Conservation (phyloP, 2,329 filamentous ascomycete genomes). For the Cladosporium phlei region DNA sequence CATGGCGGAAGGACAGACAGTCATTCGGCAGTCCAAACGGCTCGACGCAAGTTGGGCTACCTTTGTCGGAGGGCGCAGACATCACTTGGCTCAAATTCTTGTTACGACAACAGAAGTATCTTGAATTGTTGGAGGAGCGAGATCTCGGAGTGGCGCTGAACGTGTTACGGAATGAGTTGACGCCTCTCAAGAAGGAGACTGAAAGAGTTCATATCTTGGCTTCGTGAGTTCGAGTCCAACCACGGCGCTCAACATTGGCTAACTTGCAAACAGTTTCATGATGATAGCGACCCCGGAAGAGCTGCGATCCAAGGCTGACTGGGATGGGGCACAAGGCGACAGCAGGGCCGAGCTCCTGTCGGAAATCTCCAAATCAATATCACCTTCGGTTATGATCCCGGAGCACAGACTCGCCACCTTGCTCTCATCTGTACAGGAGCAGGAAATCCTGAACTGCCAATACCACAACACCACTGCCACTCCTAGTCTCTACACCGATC, state of each 20-base stretch:
- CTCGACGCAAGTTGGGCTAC: constrained; percentile 50
- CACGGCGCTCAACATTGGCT: constrained; percentile 16
- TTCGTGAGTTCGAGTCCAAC: constrained; percentile 44
- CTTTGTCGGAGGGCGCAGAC: constrained; percentile 71
- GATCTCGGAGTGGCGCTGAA: constrained; percentile 69
- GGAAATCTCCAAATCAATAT: constrained; percentile 83
- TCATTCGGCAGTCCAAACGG: constrained; percentile 24
- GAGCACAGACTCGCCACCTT: constrained; percentile 80
- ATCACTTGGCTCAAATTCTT: constrained; percentile 77
- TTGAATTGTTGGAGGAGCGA: constrained; percentile 77
- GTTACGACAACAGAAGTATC: constrained; percentile 88
- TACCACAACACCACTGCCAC: constrained; percentile 79
- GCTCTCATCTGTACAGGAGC: constrained; percentile 75
- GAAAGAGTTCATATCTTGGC: constrained; percentile 76
- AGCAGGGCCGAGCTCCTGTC: constrained; percentile 73
- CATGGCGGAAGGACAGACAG: not conserved
- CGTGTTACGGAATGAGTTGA: constrained; percentile 83
- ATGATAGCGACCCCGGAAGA: constrained; percentile 82
- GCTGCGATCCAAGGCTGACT: constrained; percentile 68
- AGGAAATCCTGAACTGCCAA: constrained; percentile 75
- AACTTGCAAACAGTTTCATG: constrained; percentile 57
- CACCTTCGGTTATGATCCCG: constrained; percentile 93
- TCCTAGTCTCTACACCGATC: constrained; percentile 84
- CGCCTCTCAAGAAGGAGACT: constrained; percentile 76
- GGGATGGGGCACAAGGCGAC: constrained; percentile 74